Evolutionary conservation across 2,329 filamentous ascomycete species (phyloP).

Genomic region (Penicillium sp.): DNA sequence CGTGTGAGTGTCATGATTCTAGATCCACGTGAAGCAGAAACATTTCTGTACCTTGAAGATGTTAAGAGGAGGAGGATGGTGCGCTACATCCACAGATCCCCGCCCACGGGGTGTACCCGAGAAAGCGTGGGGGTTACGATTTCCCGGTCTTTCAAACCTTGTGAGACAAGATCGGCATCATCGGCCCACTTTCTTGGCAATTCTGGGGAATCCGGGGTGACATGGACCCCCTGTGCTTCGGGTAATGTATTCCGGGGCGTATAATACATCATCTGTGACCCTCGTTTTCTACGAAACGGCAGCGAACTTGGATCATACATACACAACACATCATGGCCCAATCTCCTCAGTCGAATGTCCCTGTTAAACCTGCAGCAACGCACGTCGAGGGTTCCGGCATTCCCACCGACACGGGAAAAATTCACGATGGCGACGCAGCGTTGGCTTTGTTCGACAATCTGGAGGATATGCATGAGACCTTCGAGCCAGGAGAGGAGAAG

Average conservation of each 20-base stretch:
- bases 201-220: background rate
- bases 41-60: background rate
- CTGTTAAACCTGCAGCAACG: background rate
- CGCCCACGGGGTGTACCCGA: background rate
- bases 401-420: slow-evolving; percentile 16
- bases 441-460: slow-evolving; percentile 47
- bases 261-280: background rate
- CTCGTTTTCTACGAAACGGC: background rate
- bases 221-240: background rate
- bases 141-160: background rate
- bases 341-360: background rate
- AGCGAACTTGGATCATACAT: background rate
- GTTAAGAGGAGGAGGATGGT: too few species aligned
- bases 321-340: background rate
- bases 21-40: background rate
- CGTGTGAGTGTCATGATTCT: slow-evolving; percentile 40
- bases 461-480: slow-evolving; percentile 42
- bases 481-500: slow-evolving; percentile 46
- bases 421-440: slow-evolving; percentile 46
- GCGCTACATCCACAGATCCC: background rate
- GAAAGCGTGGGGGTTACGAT: background rate
- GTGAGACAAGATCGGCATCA: background rate
- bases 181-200: background rate
- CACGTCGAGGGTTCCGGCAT: slow-evolving; percentile 4
- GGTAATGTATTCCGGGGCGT: background rate